A percentile compares a stretch with the other conserved stretches of the same genome.
Conservation (phyloP, 2,329 filamentous ascomycete species). For the Exophiala mesophila region DNA sequence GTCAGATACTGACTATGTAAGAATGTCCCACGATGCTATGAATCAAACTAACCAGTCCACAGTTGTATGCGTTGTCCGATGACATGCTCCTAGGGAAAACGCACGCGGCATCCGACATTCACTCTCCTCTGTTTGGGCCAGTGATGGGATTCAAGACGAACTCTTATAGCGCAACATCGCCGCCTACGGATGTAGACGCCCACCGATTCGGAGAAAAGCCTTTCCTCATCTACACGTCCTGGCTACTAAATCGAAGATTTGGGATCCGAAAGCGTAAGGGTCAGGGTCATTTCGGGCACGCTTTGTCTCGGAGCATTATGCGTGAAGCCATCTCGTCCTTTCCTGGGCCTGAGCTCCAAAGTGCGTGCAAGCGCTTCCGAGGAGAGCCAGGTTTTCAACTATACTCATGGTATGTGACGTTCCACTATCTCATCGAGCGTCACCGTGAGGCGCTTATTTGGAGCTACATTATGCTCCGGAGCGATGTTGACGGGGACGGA, state of each 20-base stretch:
- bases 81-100: slow-evolving; percentile 19
- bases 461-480: slow-evolving; percentile 22
- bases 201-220: slow-evolving; percentile 21
- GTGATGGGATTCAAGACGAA: slow-evolving; percentile 23
- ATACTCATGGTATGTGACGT: slow-evolving; percentile 21
- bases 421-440: slow-evolving; percentile 21
- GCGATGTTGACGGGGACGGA: slow-evolving; percentile 16
- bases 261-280: slow-evolving; percentile 21
- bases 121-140: slow-evolving; percentile 18
- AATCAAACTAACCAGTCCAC: slow-evolving; percentile 4
- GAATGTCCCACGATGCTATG: background rate
- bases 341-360: slow-evolving; percentile 17
- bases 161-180: slow-evolving; percentile 16
- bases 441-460: slow-evolving; percentile 19
- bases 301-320: slow-evolving; percentile 20
- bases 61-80: slow-evolving; percentile 21
- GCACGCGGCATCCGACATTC: slow-evolving; percentile 17
- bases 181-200: slow-evolving; percentile 16
- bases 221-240: slow-evolving; percentile 21
- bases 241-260: slow-evolving; percentile 20
- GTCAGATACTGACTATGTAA: slow-evolving; percentile 16
- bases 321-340: slow-evolving; percentile 20
- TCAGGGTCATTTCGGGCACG: slow-evolving; percentile 20
- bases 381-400: slow-evolving; percentile 20
- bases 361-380: slow-evolving; percentile 21